Base-by-base conservation (phyloP, 768 basidiomycete genomes). In the Postia placenta region DNA sequence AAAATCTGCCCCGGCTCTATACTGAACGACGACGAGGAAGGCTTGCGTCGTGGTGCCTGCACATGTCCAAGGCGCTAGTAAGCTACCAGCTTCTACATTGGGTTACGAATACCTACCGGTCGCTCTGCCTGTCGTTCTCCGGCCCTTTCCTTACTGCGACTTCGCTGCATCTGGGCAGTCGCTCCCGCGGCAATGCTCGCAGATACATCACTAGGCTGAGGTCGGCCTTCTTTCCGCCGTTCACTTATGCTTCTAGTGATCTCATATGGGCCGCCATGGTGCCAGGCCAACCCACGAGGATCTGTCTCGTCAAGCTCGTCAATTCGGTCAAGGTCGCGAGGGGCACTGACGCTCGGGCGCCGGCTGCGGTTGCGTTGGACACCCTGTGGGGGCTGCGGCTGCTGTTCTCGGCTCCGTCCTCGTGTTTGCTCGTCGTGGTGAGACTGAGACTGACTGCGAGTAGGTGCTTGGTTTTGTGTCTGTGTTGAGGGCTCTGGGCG, bases 221-320 rank as follows among this genome's bases (percentile, higher is more conserved):
- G 24, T 15, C 7, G 42, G 9, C 17, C 45, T 14, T 45, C 45
- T 17, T 4, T 11, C 20, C 17, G 33, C 11, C 33, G 6, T 5
- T 45, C 26, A 48, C 30, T 53, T 35, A 44, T 45, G 20, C 9
- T 9, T 12, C 50, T 37, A 3, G 37, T 37, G 20, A 28, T 17
- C 39, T 90, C 85, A 57, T 89, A 91, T n/a, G 85, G 86, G 0
- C 86, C 82, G 26, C 69, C 71, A 56, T 89, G 85, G 60, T 89
- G 87, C 53, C 83, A 66, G 15, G 71, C 64, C 6, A 73, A 51
- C 3, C 87, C 87, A 50, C 81, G 71, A 1, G 87, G 85, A 62
- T 81, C 84, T 5, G 79, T 78, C 61, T 87, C 85, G 61, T 90
- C 88, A 27, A 90, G 65, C 63, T 87, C 84, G 60, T 91, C 87